Evolutionary conservation across 2,329 filamentous ascomycete genomes (phyloP), one percentile per base, ranked within the genome.

Genomic region (Nemania sp.): DNA sequence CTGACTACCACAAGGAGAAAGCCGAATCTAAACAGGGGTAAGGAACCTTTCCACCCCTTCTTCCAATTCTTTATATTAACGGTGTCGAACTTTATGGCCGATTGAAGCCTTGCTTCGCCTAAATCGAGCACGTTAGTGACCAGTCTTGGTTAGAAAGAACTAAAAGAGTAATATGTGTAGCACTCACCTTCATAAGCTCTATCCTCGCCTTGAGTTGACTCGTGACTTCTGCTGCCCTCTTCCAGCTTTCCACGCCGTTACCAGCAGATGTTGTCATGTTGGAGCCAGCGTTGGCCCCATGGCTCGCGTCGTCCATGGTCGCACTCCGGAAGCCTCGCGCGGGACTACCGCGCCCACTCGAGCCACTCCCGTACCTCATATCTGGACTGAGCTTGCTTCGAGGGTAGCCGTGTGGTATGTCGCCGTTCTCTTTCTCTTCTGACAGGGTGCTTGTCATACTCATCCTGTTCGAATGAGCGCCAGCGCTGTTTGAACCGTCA

Each of bases 121-220:
- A 25, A 1, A 20, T 65, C 53, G 20, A 42, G 39, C 13, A 66
- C 57, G 64, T 65, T 55, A 67, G 60, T 43, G 42, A 37, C 20
- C 15, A 7, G 43, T 6, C 13, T n/a, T 11, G 34, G 34, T 25
- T 11, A 43, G 21, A 5, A 10, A 25, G 2, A 20, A 17, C 5
- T 11, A 5, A 15, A 15, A n/a, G 32, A n/a, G 10, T 13, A 4
- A 29, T 1, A 37, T 9, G 18, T 25, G 32, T 11, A 13, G 25
- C 5, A 45, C 61, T 45, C 71, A 85, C 86, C 84, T 98, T 99
- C 95, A 99, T 99, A 81, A 95, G 90, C 80, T 98, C 95, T 76
- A 99, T 99, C 74, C 95, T 87, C 54, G 94, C 92, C 80, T 98
- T 99, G 71, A 99, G 77, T 75, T 97, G 95, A 76, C 93, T 97